Evolutionary conservation across 768 basidiomycete genomes (phyloP).

Genomic region (Obba rivulosa): DNA sequence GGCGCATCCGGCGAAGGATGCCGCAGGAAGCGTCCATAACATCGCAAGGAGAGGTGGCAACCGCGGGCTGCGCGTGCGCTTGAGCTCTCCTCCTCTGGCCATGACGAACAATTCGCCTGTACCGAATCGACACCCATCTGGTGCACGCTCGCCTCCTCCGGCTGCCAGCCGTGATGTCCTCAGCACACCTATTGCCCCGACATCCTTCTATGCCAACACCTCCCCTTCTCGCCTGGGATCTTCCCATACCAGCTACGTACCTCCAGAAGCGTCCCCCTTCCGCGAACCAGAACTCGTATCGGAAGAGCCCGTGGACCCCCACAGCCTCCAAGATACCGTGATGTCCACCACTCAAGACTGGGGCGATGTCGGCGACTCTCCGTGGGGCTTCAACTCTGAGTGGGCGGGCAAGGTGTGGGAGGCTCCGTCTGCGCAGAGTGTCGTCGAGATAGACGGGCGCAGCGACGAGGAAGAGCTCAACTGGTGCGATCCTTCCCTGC

Average conservation of each 20-base stretch:
- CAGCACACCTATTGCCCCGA: conserved; percentile 4
- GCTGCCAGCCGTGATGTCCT: background rate
- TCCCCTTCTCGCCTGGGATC: conserved; percentile 23
- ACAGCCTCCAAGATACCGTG: conserved; percentile 5
- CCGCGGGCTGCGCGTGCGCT: too few species aligned
- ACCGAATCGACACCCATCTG: too few species aligned
- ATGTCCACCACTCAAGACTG: conserved; percentile 9
- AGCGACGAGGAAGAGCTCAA: conserved; percentile 52
- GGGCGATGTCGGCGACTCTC: conserved; percentile 4
- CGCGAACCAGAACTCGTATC: conserved; percentile 26
- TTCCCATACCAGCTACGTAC: conserved; percentile 28
- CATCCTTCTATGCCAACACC: conserved; percentile 11
- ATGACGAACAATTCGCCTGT: too few species aligned
- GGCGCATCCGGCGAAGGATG: too few species aligned
- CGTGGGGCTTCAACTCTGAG: conserved; percentile 6
- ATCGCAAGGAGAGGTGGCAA: too few species aligned
- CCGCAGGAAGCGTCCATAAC: too few species aligned
- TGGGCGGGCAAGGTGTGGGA: conserved; percentile 5
- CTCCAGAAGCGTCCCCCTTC: conserved; percentile 22
- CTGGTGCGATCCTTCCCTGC: conserved; percentile 63
- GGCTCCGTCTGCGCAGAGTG: conserved; percentile 8
- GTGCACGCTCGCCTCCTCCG: too few species aligned
- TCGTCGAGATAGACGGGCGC: conserved; percentile 54
- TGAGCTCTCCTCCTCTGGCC: too few species aligned
- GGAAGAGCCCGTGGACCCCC: conserved; percentile 14